phyloP scores from a whole-genome alignment of 1,284 basidiomycete species.

The Wolfiporia cocos region DNA sequence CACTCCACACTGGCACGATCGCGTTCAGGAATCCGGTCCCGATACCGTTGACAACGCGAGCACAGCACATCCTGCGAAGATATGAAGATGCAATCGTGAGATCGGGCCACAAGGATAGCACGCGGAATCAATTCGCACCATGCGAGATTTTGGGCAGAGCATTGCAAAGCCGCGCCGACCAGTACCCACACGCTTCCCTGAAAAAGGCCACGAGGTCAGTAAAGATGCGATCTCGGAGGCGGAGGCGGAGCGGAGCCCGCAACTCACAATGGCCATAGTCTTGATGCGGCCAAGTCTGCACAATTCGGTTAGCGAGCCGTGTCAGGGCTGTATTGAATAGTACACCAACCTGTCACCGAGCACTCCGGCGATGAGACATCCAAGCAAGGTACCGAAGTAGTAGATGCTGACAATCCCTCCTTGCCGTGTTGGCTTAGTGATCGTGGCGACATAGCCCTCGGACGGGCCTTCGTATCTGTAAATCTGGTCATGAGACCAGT shows the following conservation, averaged over 20 bases:
- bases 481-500: no score
- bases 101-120: neutral
- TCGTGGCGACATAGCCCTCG: slow-evolving; percentile 40
- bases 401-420: slow-evolving; percentile 48
- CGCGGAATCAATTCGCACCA: no score
- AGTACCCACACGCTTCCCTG: slow-evolving; percentile 38
- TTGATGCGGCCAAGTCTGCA: slow-evolving; percentile 36
- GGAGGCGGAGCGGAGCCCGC: no score
- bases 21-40: slow-evolving; percentile 47
- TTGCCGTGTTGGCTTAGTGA: slow-evolving; percentile 44
- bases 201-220: no score
- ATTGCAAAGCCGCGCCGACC: slow-evolving; percentile 43
- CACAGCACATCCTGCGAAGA: slow-evolving; percentile 39
- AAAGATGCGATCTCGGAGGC: no score
- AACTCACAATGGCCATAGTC: slow-evolving; percentile 35
- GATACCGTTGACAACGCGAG: slow-evolving; percentile 45
- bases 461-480: slow-evolving; percentile 33
- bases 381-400: slow-evolving; percentile 43
- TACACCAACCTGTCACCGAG: slow-evolving; percentile 30
- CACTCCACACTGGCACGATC: slow-evolving; percentile 48
- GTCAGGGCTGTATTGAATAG: neutral
- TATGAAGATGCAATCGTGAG: neutral
- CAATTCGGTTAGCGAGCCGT: neutral
- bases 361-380: slow-evolving; percentile 41
- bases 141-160: slow-evolving; percentile 41